A percentile compares a stretch with the other conserved stretches of the same genome.
Conservation (phyloP, 805 yeast species). For the Candida pseudoglaebosa region DNA sequence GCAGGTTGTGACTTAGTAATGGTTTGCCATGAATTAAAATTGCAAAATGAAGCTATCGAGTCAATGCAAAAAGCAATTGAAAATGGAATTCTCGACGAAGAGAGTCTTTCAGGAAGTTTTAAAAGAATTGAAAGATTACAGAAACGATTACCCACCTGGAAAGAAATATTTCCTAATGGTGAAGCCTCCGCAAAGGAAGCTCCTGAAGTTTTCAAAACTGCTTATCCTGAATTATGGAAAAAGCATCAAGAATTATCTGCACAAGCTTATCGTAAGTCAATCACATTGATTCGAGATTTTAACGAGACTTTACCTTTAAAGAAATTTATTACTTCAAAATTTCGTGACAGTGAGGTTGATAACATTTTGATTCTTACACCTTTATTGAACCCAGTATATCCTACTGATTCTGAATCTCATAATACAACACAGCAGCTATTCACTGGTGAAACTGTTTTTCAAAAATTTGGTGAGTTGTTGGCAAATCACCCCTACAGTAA, state of each 20-base stretch:
- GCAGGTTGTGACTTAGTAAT: constrained; percentile 64
- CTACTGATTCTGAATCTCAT: constrained; percentile 11
- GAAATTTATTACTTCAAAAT: constrained; percentile 31
- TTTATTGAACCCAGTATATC: constrained; percentile 33
- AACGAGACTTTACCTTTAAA: constrained; percentile 48
- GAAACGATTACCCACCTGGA: constrained; percentile 41
- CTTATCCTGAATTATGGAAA: constrained; percentile 30
- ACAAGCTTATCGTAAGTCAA: constrained; percentile 46
- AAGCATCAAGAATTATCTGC: constrained; percentile 42
- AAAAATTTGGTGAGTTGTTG: constrained; percentile 46
- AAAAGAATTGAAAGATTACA: constrained; percentile 43
- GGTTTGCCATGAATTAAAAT: constrained; percentile 53
- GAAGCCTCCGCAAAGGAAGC: constrained; percentile 21
- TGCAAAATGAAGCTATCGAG: constrained; percentile 55
- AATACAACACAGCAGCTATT: constrained; percentile 17
- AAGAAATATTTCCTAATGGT: constrained; percentile 36
- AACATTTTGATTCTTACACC: constrained; percentile 36
- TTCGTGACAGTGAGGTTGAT: constrained; percentile 19
- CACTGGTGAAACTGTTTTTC: constrained; percentile 50
- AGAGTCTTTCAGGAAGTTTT: constrained; percentile 35
- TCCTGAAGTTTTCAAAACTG: constrained; percentile 16
- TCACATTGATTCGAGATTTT: constrained; percentile 53
- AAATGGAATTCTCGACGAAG: constrained; percentile 43
- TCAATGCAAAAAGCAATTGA: constrained; percentile 34
- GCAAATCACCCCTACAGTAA: constrained; percentile 29